Conservation (phyloP, 345 rosid genomes). For the Dovyalis caffra region DNA sequence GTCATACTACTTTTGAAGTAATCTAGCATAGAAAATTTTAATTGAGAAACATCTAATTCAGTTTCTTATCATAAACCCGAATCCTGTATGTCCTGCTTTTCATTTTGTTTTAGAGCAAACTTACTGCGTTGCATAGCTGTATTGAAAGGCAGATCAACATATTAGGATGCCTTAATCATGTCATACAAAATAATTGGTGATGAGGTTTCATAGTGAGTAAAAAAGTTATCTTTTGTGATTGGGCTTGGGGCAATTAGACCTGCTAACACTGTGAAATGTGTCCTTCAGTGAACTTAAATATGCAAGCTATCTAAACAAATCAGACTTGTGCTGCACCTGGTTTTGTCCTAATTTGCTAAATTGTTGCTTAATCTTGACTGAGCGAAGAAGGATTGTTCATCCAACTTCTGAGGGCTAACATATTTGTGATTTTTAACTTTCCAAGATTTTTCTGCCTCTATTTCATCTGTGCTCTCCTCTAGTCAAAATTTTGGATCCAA, state of each 20-base stretch:
- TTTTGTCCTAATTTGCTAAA: not conserved
- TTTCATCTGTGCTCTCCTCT: too few species aligned
- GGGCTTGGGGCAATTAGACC: not conserved
- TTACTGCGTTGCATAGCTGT: not conserved
- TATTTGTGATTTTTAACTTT: not conserved
- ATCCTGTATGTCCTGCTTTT: not conserved
- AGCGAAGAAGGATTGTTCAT: not conserved
- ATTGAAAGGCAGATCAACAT: not conserved
- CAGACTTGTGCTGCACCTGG: not conserved
- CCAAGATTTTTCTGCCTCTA: too few species aligned
- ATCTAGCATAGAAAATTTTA: not conserved
- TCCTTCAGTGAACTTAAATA: not conserved
- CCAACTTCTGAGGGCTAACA: not conserved
- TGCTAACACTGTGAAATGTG: not conserved
- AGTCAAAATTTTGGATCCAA: too few species aligned
- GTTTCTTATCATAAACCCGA: not conserved
- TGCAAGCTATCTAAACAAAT: not conserved
- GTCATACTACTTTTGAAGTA: not conserved
- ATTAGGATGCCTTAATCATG: not conserved
- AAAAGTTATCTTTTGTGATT: not conserved
- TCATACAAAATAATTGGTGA: not conserved
- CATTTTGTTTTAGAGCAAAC: not conserved
- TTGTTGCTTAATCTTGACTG: not conserved
- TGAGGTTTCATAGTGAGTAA: not conserved
- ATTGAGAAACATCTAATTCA: not conserved